These are phyloP conservation scores for Sclerotinia sclerotiorum DNA, from an alignment of 2,329 filamentous ascomycete genomes.

Conservation along the genomic window DNA sequence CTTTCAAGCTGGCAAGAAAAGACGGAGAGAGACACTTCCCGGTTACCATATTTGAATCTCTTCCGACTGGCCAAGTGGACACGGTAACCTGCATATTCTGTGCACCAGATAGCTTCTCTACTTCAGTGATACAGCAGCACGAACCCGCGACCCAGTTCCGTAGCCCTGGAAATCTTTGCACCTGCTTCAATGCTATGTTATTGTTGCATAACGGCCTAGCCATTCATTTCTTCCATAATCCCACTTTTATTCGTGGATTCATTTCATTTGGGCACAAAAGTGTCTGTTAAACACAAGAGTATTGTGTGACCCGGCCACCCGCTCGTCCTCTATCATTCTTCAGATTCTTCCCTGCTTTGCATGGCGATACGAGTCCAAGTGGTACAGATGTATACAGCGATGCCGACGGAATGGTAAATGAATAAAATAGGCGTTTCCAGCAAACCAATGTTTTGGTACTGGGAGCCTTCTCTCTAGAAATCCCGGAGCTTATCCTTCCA, in stretches of 20 bases:
- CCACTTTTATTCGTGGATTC: conserved; percentile 10
- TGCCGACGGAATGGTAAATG: conserved; percentile 20
- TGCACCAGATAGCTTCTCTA: conserved; percentile 7
- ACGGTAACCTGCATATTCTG: conserved; percentile 16
- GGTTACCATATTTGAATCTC: background rate
- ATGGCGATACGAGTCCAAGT: conserved; percentile 19
- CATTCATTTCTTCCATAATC: background rate
- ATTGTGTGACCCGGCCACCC: background rate
- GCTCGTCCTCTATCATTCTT: background rate
- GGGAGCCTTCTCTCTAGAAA: background rate
- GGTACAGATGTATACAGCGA: conserved; percentile 6
- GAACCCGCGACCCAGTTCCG: conserved; percentile 18
- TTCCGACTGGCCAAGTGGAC: conserved; percentile 10
- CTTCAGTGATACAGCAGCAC: conserved; percentile 11
- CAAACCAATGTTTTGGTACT: background rate
- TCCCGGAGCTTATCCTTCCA: background rate
- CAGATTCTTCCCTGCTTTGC: background rate
- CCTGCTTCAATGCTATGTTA: conserved; percentile 1
- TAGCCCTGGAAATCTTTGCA: conserved; percentile 19
- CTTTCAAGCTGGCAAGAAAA: background rate
- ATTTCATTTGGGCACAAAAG: background rate
- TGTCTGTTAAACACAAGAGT: conserved; percentile 4
- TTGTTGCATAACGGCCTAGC: conserved; percentile 16
- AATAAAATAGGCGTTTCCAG: conserved; percentile 3
- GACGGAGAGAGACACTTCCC: background rate